A percentile compares a stretch with the other conserved stretches of the same genome.
Conservation (phyloP, 345 rosid genomes). For the Turritis glabra region DNA sequence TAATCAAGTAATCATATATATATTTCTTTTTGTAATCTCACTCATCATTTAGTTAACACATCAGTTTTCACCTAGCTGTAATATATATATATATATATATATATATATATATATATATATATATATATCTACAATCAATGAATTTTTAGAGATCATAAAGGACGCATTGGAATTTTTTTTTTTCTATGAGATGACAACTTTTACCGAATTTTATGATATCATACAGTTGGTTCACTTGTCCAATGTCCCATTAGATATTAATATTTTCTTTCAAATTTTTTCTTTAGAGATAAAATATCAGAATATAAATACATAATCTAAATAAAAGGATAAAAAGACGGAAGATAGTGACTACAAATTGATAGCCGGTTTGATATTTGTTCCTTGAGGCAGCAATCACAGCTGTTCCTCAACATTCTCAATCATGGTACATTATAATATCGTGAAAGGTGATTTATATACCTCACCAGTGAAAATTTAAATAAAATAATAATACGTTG, state of each 20-base stretch:
- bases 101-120: too few relatives aligned
- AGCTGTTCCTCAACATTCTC: conserved; percentile 31
- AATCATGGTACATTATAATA: conserved; percentile 27
- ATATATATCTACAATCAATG: not conserved
- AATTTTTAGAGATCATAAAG: not conserved
- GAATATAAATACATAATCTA: not conserved
- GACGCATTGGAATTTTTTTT: not conserved
- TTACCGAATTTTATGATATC: not conserved
- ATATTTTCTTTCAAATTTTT: not conserved
- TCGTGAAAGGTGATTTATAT: conserved; percentile 9
- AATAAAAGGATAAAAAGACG: conserved; percentile 23
- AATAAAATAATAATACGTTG: conserved; percentile 13
- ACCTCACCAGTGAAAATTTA: conserved; percentile 4
- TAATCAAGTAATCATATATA: not conserved
- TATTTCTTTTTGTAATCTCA: not conserved
- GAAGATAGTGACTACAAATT: conserved; percentile 25
- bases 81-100: too few relatives aligned
- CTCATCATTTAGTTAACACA: not conserved
- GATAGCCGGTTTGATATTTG: conserved; percentile 20
- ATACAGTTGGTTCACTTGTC: conserved; percentile 14
- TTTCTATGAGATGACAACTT: not conserved
- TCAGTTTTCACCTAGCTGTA: not conserved
- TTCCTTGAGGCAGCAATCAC: conserved; percentile 11
- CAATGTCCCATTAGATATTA: conserved; percentile 4
- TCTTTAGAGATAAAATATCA: not conserved